phyloP scores from a whole-genome alignment of 2,329 filamentous ascomycete genomes.

The Diaporthe humulicola region DNA sequence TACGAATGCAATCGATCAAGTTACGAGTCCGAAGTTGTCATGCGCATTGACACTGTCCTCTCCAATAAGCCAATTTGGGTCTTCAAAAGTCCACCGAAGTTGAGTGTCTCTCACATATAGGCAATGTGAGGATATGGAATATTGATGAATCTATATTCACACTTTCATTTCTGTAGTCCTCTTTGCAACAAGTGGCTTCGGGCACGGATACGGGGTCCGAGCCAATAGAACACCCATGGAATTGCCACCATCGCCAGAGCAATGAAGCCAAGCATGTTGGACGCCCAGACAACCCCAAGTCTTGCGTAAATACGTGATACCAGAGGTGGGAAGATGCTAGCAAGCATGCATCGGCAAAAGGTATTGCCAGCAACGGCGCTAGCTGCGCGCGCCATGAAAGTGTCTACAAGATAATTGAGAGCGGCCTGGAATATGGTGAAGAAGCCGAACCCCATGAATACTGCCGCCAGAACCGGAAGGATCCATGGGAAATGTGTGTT shows the following conservation, averaged over 20 bases:
- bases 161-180: no score
- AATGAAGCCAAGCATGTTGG: slow-evolving; percentile 72
- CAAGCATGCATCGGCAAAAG: slow-evolving; percentile 75
- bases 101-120: no score
- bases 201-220: slow-evolving; percentile 67
- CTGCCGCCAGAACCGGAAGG: slow-evolving; percentile 66
- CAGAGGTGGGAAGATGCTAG: slow-evolving; percentile 79
- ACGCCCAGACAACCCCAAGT: slow-evolving; percentile 74
- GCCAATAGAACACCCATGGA: slow-evolving; percentile 69
- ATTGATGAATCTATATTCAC: no score
- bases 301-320: slow-evolving; percentile 75
- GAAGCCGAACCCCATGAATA: slow-evolving; percentile 71
- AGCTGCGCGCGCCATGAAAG: slow-evolving; percentile 67
- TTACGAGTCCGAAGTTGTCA: no score
- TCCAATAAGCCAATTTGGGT: no score
- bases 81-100: no score
- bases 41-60: no score
- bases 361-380: slow-evolving; percentile 75
- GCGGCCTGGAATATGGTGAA: slow-evolving; percentile 76
- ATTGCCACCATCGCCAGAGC: slow-evolving; percentile 67
- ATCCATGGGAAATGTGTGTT: slow-evolving; percentile 61
- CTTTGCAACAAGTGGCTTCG: slow-evolving; percentile 64
- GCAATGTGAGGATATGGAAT: no score
- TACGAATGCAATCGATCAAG: no score
- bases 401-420: slow-evolving; percentile 75